Evolutionary conservation across 2,329 filamentous ascomycete species (phyloP), one percentile per base, ranked within the genome.

Genomic region (Ascochyta viciae-villosae): DNA sequence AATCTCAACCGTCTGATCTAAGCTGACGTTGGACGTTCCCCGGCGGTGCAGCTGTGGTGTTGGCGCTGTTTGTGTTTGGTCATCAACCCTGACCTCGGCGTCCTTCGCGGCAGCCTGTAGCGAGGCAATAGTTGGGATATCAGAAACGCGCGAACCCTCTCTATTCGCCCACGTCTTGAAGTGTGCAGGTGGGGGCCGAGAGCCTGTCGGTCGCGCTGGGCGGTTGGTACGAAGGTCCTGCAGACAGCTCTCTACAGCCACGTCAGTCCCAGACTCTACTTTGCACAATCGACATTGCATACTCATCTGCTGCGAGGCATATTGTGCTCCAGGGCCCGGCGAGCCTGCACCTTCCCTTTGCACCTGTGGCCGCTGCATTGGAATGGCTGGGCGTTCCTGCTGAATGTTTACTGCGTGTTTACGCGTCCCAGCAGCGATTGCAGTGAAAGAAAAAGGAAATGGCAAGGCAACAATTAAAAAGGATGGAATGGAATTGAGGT

Each of bases 151-250:
- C 43, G 62, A 54, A 26, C 48, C 63, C 8, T 64, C 62, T 63
- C 71, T 67, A 38, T 58, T 73, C 2, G 73, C 70, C 72, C 71
- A 74, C 15, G 65, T 75, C 64, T 73, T 65, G 62, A 80, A 75
- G 60, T 80, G 82, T 22, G 80, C 76, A 10, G 85, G 86, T 41
- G 82, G 83, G 57, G 89, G 89, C 62, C 90, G 83, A 45, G 89
- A 88, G 59, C 90, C 89, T 53, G 86, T 88, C 8, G 90, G 90
- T 52, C 90, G 84, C 33, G 83, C 81, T 52, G 86, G 80, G 47
- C 88, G 86, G 74, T 85, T 89, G 64, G 83, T 85, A 64, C 90
- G 87, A 33, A 94, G 83, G 63, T 88, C 85, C 64, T 87, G 82
- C 33, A 92, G 83, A 74, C 92, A 93, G 57, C 82, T 81, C 63